Conservation (phyloP, 2,329 filamentous ascomycete genomes). For the Colletotrichum tropicicola region DNA sequence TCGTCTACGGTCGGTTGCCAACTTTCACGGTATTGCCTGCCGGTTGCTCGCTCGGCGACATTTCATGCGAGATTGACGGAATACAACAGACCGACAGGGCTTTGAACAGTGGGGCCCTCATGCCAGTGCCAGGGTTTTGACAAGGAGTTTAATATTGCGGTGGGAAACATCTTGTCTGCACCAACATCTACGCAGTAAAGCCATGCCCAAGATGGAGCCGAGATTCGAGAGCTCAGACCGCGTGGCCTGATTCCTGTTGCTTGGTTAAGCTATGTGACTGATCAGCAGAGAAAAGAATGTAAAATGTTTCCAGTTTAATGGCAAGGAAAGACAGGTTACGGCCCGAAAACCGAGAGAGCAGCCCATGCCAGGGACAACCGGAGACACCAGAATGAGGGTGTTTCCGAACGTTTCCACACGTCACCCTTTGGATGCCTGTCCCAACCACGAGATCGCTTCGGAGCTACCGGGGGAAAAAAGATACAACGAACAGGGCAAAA, state of each 20-base stretch:
- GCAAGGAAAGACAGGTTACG: not conserved
- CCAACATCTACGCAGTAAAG: not conserved
- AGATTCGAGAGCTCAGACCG: not conserved
- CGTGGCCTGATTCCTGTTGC: not conserved
- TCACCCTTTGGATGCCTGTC: not conserved
- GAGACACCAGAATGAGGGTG: not conserved
- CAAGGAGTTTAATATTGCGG: not conserved
- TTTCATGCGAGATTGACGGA: constrained; percentile 1
- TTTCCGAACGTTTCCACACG: not conserved
- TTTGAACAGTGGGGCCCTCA: not conserved
- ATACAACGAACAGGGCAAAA: too few relatives aligned
- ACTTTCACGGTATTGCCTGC: not conserved
- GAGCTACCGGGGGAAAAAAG: too few relatives aligned
- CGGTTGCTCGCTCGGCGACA: not conserved
- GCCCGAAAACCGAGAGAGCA: not conserved
- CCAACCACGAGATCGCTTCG: too few relatives aligned
- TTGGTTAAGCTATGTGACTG: not conserved
- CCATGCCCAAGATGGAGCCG: not conserved
- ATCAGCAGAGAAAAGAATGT: not conserved
- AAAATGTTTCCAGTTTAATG: not conserved
- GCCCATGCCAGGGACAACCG: not conserved
- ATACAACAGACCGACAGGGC: not conserved
- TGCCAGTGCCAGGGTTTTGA: not conserved
- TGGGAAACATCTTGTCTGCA: not conserved
- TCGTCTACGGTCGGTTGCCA: too few relatives aligned